Base-by-base conservation (phyloP, 1,284 basidiomycete genomes). In the Cryptococcus wingfieldii region DNA sequence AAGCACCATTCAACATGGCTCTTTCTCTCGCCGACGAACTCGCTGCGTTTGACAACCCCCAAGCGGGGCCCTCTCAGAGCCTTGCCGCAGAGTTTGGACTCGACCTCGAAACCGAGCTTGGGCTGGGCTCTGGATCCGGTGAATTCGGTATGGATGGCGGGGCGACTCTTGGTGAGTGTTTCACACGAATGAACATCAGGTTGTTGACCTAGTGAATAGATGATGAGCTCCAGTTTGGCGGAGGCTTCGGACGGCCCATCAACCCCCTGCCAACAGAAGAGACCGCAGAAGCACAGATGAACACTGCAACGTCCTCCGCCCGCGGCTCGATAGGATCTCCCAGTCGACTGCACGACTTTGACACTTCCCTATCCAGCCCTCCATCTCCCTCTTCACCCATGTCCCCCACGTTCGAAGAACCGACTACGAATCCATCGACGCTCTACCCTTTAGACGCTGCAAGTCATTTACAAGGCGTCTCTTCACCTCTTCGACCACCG, bases 31-130 rank as follows among this genome's bases (percentile, higher is more conserved):
- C 19, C 8, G 31, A 34, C 10, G 31, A 34, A 34, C 31, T 34
- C 31, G 31, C 31, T 34, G 31, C 31, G 31, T 34, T 42, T 16
- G 19, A 42, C 14, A 42, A n/a, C 41, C 19, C 16, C 14, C 41
- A 42, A 16, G 14, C 19, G 31, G 31, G 31, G 31, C 31, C 31
- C 10, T 34, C 31, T 34, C 31, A 52, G 34, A 55, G 53, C 23
- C 41, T 62, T 14, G 61, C 61, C 9, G 61, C 54, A 46, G 61
- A 62, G 39, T 62, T 62, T 49, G 60, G 57, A 16, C 43, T 59
- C 18, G 60, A 56, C 4, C 46, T 47, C 28, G 46, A 47, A 14
- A 14, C 25, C 19, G 46, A 47, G 46, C 46, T 47, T 27, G 46
- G 25, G 16, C 46, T 42, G 8, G 8, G 16, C 8, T 4, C 41